Conservation (phyloP, 2,329 filamentous ascomycete genomes). For the Aspergillus carbonarius region DNA sequence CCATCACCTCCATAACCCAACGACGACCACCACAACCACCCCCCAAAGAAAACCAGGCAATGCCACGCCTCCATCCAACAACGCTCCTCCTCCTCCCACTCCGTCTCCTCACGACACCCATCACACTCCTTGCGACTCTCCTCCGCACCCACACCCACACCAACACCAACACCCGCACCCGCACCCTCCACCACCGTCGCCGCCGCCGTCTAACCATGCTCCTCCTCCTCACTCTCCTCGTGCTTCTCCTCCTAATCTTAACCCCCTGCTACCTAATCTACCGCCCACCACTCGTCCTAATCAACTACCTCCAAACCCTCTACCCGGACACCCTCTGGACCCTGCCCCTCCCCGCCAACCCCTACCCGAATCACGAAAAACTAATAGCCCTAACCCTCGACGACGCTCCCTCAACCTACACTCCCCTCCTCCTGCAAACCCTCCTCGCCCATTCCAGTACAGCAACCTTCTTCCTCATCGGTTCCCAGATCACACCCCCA, state of each 20-base stretch:
- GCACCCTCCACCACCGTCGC: slow-evolving; percentile 15
- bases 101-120: neutral
- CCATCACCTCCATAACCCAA: neutral
- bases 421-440: slow-evolving; percentile 66
- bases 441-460: slow-evolving; percentile 65
- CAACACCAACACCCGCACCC: slow-evolving; percentile 9
- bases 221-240: slow-evolving; percentile 29
- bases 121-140: slow-evolving; percentile 20
- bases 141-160: slow-evolving; percentile 11
- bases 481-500: slow-evolving; percentile 64
- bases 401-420: slow-evolving; percentile 75
- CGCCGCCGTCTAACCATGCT: slow-evolving; percentile 32
- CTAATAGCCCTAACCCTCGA: slow-evolving; percentile 83
- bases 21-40: neutral
- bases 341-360: slow-evolving; percentile 48
- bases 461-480: slow-evolving; percentile 89
- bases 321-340: slow-evolving; percentile 82
- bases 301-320: slow-evolving; percentile 66
- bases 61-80: slow-evolving; percentile 7
- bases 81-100: neutral
- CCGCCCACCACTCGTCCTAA: slow-evolving; percentile 72
- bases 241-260: slow-evolving; percentile 27
- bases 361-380: slow-evolving; percentile 49
- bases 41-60: neutral
- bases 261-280: slow-evolving; percentile 69